Conservation (phyloP, 306 rosid genomes). For the Dalbergia cultrata region DNA sequence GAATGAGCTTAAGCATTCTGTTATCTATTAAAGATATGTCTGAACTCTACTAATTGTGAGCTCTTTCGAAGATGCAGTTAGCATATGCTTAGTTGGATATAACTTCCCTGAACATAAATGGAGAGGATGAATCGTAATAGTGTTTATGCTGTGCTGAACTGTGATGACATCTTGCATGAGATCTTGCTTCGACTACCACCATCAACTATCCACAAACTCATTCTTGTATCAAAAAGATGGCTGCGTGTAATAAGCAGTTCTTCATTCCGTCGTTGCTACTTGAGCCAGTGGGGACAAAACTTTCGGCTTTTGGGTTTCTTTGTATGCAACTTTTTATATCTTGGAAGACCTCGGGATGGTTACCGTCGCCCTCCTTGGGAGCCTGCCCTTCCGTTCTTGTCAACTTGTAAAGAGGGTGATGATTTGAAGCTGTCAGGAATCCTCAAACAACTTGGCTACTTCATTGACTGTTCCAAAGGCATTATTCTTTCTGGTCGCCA, state of each 20-base stretch:
- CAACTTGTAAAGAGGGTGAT: conserved; percentile 83
- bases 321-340: conserved; percentile 69
- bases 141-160: conserved; percentile 59
- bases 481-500: conserved; percentile 78
- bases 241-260: conserved; percentile 62
- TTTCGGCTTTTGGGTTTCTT: conserved; percentile 76
- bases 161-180: conserved; percentile 76
- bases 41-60: conserved; percentile 20
- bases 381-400: conserved; percentile 73
- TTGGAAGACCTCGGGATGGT: conserved; percentile 69
- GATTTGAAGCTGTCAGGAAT: conserved; percentile 65
- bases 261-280: conserved; percentile 60
- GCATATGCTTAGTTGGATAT: conserved; percentile 47
- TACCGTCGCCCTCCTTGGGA: conserved; percentile 67
- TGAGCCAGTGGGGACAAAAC: conserved; percentile 58
- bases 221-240: conserved; percentile 76
- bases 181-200: conserved; percentile 75
- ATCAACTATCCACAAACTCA: conserved; percentile 52
- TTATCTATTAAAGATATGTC: conserved; percentile 10
- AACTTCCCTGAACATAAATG: conserved; percentile 42
- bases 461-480: conserved; percentile 72
- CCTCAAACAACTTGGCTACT: conserved; percentile 72
- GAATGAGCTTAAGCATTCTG: conserved; percentile 13
- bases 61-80: conserved; percentile 36
- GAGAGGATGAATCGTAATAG: conserved; percentile 49